These are phyloP conservation scores for Gloeopeniophorella convolvens DNA, from an alignment of 768 basidiomycete genomes.

Conservation along the genomic window DNA sequence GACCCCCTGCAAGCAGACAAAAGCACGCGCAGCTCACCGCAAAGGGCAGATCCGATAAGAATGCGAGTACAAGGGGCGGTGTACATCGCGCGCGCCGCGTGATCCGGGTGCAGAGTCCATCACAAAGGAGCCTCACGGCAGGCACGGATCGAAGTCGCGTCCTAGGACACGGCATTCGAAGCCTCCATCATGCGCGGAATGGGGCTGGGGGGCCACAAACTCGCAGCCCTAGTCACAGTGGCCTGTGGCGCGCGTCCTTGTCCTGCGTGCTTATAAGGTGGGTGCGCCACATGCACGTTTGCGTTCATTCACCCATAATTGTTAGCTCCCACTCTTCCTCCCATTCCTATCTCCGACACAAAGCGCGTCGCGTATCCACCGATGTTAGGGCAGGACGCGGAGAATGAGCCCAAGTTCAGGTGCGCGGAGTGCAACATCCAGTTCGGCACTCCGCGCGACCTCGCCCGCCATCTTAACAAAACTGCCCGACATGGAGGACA, in stretches of 20 bases:
- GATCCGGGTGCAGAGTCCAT: constrained; percentile 10
- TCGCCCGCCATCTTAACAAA: constrained; percentile 16
- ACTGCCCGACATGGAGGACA: constrained; percentile 14
- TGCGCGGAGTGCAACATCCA: constrained; percentile 17
- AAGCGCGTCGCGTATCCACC: neutral
- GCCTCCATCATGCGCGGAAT: neutral
- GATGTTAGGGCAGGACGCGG: constrained; percentile 12
- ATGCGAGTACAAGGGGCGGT: constrained; percentile 11
- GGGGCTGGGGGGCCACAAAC: constrained; percentile 13
- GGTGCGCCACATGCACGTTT: constrained; percentile 2
- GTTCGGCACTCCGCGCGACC: constrained; percentile 17
- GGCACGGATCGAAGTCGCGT: constrained; percentile 15
- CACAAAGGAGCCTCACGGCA: constrained; percentile 16
- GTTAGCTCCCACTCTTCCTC: neutral
- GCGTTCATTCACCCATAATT: neutral
- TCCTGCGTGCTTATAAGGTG: constrained; percentile 17
- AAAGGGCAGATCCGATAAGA: constrained; percentile 17
- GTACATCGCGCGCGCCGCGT: constrained; percentile 16
- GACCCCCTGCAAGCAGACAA: constrained; percentile 4
- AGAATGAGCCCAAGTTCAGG: constrained; percentile 13
- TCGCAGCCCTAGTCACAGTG: neutral
- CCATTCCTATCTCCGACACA: neutral
- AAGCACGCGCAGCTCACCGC: neutral
- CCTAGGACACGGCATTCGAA: constrained; percentile 13
- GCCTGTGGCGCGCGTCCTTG: constrained; percentile 15